Conservation (phyloP, 2,329 filamentous ascomycete species). For the Helotiales sp. region DNA sequence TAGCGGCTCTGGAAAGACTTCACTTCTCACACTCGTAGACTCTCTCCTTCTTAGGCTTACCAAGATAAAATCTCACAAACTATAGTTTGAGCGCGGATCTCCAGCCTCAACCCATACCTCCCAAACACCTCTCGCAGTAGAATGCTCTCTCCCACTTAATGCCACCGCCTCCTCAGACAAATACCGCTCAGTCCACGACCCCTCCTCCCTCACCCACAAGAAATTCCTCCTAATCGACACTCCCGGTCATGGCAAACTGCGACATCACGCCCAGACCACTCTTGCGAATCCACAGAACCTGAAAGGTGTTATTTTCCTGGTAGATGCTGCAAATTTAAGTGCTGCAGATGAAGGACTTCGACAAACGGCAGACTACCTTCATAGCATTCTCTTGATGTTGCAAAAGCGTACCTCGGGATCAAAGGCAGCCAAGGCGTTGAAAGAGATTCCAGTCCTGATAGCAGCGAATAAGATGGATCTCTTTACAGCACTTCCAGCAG, state of each 20-base stretch:
- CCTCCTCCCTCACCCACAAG: slow-evolving; percentile 56
- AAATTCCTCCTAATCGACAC: slow-evolving; percentile 83
- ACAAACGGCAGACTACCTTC: slow-evolving; percentile 79
- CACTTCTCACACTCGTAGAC: slow-evolving; percentile 74
- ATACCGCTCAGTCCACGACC: slow-evolving; percentile 67
- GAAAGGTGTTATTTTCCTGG: slow-evolving; percentile 77
- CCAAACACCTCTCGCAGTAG: slow-evolving; percentile 56
- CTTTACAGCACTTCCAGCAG: slow-evolving; percentile 84
- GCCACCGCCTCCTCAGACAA: slow-evolving; percentile 55
- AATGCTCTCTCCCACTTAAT: slow-evolving; percentile 54
- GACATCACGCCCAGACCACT: slow-evolving; percentile 62
- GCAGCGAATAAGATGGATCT: slow-evolving; percentile 95
- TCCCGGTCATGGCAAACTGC: slow-evolving; percentile 92
- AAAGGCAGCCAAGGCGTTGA: slow-evolving; percentile 56
- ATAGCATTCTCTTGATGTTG: slow-evolving; percentile 81
- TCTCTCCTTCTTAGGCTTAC: not conserved
- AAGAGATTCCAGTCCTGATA: slow-evolving; percentile 72
- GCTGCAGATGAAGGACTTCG: slow-evolving; percentile 59
- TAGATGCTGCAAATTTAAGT: slow-evolving; percentile 75
- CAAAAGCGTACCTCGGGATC: slow-evolving; percentile 67
- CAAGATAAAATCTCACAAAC: not conserved
- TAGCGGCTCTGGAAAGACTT: slow-evolving; percentile 82
- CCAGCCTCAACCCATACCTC: slow-evolving; percentile 54
- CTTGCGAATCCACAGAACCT: slow-evolving; percentile 52
- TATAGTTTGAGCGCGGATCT: slow-evolving; percentile 54